Evolutionary conservation across 2,329 filamentous ascomycete genomes (phyloP).

Genomic region (Triangularia verruculosa): DNA sequence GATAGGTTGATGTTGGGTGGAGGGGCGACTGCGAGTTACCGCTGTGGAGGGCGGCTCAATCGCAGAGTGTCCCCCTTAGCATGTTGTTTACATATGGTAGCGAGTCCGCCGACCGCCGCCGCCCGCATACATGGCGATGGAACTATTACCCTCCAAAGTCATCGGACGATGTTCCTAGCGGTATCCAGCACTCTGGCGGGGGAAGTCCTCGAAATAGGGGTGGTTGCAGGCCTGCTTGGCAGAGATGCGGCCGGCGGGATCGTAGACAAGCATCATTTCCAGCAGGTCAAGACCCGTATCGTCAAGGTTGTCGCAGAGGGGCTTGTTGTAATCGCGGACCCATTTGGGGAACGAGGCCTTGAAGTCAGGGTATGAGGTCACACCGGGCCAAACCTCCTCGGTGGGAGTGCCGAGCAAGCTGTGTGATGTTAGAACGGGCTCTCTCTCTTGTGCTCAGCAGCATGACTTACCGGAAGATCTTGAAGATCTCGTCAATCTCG

Average conservation of each 20-base stretch:
- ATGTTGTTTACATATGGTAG: neutral
- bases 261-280: slow-evolving; percentile 71
- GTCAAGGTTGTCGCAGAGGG: slow-evolving; percentile 69
- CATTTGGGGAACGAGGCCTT: slow-evolving; percentile 87
- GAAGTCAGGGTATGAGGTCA: slow-evolving; percentile 86
- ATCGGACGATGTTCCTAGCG: slow-evolving; percentile 28
- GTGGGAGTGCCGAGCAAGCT: slow-evolving; percentile 74
- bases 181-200: slow-evolving; percentile 32
- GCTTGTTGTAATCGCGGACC: slow-evolving; percentile 62
- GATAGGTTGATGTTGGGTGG: neutral
- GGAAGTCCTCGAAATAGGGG: slow-evolving; percentile 64
- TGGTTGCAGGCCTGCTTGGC: slow-evolving; percentile 84
- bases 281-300: slow-evolving; percentile 65
- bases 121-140: neutral
- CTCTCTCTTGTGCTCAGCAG: neutral
- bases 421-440: slow-evolving; percentile 2
- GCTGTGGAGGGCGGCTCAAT: neutral
- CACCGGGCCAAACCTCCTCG: slow-evolving; percentile 78
- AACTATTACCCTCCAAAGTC: neutral
- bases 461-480: slow-evolving; percentile 72
- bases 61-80: neutral
- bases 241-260: slow-evolving; percentile 78
- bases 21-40: neutral
- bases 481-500: slow-evolving; percentile 92
- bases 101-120: neutral